These are phyloP conservation scores for rapeseed (Brassica napus) DNA, from an alignment of 345 rosid genomes.

Conservation along the genomic window DNA sequence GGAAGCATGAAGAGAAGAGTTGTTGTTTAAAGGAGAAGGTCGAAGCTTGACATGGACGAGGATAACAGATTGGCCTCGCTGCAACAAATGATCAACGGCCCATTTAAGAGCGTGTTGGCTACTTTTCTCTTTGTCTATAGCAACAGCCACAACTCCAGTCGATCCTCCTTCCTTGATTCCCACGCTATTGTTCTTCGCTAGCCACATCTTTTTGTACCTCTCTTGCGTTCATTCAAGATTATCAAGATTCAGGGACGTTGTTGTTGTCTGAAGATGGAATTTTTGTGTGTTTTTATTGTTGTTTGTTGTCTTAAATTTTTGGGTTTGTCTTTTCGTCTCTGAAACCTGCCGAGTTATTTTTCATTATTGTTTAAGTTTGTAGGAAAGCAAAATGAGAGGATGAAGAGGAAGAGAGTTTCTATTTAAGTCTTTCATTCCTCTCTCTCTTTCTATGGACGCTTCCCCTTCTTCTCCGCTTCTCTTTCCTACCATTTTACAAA, in stretches of 20 bases:
- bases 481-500: background rate
- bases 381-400: constrained; percentile 22
- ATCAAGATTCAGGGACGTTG: constrained; percentile 20
- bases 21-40: constrained; percentile 25
- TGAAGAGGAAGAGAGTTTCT: constrained; percentile 16
- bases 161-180: constrained; percentile 43
- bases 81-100: constrained; percentile 68
- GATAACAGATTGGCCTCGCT: constrained; percentile 60
- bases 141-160: constrained; percentile 75
- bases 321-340: background rate
- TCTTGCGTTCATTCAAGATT: background rate
- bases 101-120: constrained; percentile 91
- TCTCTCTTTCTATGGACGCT: constrained; percentile 14
- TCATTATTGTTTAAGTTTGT: constrained; percentile 17
- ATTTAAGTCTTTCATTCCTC: background rate
- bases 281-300: background rate
- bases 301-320: background rate
- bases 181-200: constrained; percentile 26
- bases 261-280: background rate
- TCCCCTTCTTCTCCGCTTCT: constrained; percentile 38
- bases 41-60: constrained; percentile 76
- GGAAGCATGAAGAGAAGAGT: constrained; percentile 34
- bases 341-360: background rate
- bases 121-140: constrained; percentile 75
- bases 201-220: constrained; percentile 27